Conservation (phyloP, 805 yeast species). For the Saturnispora ahearnii region DNA sequence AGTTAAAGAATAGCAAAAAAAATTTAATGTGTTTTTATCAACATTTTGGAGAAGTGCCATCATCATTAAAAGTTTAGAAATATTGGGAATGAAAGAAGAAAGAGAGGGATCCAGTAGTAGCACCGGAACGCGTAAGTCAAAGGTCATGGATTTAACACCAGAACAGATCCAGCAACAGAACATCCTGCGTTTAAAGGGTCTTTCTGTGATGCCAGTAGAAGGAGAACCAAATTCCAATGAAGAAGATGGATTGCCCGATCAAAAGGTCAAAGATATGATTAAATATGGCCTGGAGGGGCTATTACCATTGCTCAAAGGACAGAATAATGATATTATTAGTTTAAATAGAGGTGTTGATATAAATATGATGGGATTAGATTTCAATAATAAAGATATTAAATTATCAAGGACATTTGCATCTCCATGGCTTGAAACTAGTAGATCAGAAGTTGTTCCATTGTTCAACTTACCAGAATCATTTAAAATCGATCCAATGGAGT, state of each 20-base stretch:
- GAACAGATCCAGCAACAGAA: slow-evolving; percentile 14
- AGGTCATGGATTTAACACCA: slow-evolving; percentile 6
- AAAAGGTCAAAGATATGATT: slow-evolving; percentile 35
- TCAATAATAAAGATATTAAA: slow-evolving; percentile 32
- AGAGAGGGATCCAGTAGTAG: not conserved
- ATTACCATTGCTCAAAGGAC: slow-evolving; percentile 49
- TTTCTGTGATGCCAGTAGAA: slow-evolving; percentile 7
- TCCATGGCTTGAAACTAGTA: slow-evolving; percentile 91
- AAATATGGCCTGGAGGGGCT: slow-evolving; percentile 64
- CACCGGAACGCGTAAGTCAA: not conserved
- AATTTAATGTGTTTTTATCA: too few relatives aligned
- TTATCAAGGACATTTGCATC: slow-evolving; percentile 66
- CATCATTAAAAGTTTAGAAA: not conserved
- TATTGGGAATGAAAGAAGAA: not conserved
- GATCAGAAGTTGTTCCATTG: slow-evolving; percentile 84
- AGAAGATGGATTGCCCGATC: slow-evolving; percentile 11
- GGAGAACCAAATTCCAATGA: slow-evolving; percentile 3
- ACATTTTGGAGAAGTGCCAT: not conserved
- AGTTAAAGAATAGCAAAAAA: too few relatives aligned
- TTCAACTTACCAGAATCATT: slow-evolving; percentile 56
- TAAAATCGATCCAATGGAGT: slow-evolving; percentile 21
- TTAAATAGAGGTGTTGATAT: slow-evolving; percentile 73
- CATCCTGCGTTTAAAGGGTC: slow-evolving; percentile 13
- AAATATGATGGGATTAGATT: slow-evolving; percentile 54
- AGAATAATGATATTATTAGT: slow-evolving; percentile 50